Evolutionary conservation across 2,329 filamentous ascomycete species (phyloP).

Genomic region (Claviceps sp.): DNA sequence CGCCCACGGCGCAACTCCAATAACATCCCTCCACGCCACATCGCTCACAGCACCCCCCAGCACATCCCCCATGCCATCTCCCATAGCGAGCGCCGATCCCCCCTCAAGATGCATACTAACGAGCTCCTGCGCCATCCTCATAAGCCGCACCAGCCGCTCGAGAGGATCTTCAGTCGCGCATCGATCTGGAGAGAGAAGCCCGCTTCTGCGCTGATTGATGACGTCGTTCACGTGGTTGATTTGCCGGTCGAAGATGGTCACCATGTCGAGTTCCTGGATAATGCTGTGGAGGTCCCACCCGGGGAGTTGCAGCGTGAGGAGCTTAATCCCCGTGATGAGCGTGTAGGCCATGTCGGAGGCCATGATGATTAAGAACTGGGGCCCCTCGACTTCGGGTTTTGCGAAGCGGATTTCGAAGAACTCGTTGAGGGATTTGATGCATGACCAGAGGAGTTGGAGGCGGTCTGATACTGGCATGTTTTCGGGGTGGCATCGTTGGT

Average conservation of each 20-base stretch:
- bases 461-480: constrained; percentile 25
- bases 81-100: constrained; percentile 12
- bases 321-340: constrained; percentile 31
- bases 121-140: constrained; percentile 18
- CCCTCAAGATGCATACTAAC: constrained; percentile 17
- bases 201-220: constrained; percentile 16
- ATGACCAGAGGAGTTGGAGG: constrained; percentile 32
- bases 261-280: constrained; percentile 18
- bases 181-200: constrained; percentile 9
- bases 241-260: constrained; percentile 13
- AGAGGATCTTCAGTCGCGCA: constrained; percentile 17
- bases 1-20: constrained; percentile 6
- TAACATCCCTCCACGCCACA: constrained; percentile 10
- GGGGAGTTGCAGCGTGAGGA: constrained; percentile 30
- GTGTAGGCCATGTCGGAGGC: constrained; percentile 34
- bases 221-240: constrained; percentile 18
- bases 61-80: constrained; percentile 6
- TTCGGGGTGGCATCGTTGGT: constrained; percentile 18
- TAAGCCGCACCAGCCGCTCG: constrained; percentile 18
- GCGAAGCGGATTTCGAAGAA: constrained; percentile 27
- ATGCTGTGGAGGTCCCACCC: constrained; percentile 31
- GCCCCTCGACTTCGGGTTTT: constrained; percentile 19
- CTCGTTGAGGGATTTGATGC: constrained; percentile 25
- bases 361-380: constrained; percentile 28
- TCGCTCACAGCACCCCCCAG: not conserved